phyloP scores from a whole-genome alignment of 2,329 filamentous ascomycete species.

The Fusarium nisikadoi region DNA sequence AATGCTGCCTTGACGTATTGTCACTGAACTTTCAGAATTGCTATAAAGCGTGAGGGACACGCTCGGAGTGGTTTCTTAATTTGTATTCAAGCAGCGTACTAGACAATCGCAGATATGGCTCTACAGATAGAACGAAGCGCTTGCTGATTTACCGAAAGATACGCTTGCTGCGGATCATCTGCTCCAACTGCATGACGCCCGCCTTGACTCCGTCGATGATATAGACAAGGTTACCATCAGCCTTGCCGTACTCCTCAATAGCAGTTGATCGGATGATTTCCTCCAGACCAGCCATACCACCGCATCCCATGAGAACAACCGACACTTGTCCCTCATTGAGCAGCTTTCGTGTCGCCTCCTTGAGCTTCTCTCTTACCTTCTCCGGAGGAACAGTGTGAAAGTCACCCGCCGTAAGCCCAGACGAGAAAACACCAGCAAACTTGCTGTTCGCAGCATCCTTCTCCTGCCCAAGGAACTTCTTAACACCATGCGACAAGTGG shows the following conservation, averaged over 20 bases:
- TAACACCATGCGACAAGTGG: constrained; percentile 74
- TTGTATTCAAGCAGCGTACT: constrained; percentile 9
- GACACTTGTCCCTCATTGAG: constrained; percentile 66
- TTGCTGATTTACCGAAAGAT: constrained; percentile 48
- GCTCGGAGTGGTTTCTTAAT: background rate
- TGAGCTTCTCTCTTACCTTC: constrained; percentile 73
- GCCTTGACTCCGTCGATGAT: constrained; percentile 85
- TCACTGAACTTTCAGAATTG: background rate
- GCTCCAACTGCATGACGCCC: constrained; percentile 71
- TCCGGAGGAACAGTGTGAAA: constrained; percentile 76
- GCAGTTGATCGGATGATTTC: constrained; percentile 78
- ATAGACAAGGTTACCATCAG: constrained; percentile 65
- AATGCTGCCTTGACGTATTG: background rate
- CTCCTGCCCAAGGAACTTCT: constrained; percentile 67
- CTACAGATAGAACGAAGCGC: constrained; percentile 5
- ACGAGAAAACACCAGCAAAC: constrained; percentile 85
- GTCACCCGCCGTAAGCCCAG: constrained; percentile 81
- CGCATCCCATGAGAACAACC: constrained; percentile 86
- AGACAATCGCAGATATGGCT: constrained; percentile 7
- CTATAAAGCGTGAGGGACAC: background rate
- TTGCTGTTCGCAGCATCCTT: constrained; percentile 51
- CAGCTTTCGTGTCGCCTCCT: constrained; percentile 74
- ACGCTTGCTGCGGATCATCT: constrained; percentile 58
- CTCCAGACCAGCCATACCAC: constrained; percentile 89
- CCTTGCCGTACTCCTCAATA: constrained; percentile 69